Evolutionary conservation across 2,329 filamentous ascomycete genomes (phyloP), one percentile per base, ranked within the genome.

Genomic region (Colletotrichum lentis): DNA sequence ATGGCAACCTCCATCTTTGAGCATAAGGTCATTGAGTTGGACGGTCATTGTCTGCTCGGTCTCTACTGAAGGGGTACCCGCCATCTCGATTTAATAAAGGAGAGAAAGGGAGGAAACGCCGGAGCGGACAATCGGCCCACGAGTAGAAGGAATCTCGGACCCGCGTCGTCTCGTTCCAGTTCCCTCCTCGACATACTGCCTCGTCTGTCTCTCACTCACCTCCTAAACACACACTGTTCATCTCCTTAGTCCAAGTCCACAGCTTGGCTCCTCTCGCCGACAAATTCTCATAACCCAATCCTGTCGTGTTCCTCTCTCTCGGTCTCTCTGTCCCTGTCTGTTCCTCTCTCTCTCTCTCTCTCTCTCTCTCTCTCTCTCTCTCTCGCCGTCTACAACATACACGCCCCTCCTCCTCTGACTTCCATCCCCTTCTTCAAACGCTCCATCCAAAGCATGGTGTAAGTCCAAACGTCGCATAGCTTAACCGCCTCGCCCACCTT

Each of bases 21-120:
- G 61, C 64, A 71, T 69, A 72, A 72, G 52, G 59, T 70, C 71
- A 73, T 72, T 70, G 62, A 72, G 49, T 44, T 57, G 62, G 54
- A 66, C 31, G 22, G 62, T 61, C 72, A 72, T 73, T 73, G 71
- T 72, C 68, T 62, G 62, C 49, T 52, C 47, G 49, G 39, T 20
- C 35, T 44, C 55, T 66, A 64, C 61, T 67, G 56, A 63, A 67
- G 50, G 35, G 50, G 49, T 50, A 58, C 55, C 56, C 62, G 27
- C 44, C 41, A 43, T 54, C 62, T 65, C 41, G 56, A 58, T 46
- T 64, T 49, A 49, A 62, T 62, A 65, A 69, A 69, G 61, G 57
- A 35, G 39, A 62, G 47, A 35, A 69, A 47, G 46, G 31, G 41
- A 57, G 31, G 31, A 67, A 59, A 62, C 53, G 47, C 54, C 43